Base-by-base conservation (phyloP, 1,284 basidiomycete species). In the Ganoderma boninense region DNA sequence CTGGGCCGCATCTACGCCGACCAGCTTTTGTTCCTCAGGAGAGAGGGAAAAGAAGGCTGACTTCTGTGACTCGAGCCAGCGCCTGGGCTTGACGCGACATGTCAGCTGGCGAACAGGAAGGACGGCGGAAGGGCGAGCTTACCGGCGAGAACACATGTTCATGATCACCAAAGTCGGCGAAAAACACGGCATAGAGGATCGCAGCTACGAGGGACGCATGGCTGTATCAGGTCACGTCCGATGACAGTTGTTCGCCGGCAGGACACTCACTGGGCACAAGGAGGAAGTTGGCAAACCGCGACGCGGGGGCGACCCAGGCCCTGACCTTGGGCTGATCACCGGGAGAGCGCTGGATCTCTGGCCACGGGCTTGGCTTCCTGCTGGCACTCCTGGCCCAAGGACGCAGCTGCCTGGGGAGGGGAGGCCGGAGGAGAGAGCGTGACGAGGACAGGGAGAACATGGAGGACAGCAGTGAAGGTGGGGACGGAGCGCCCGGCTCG, bases 81-180 rank as follows among this genome's bases (percentile, higher is more conserved):
- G 73, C 52, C 81, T 76, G 35, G 81, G 77, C 81, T 82, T 60
- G 59, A 38, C 62, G 64, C 64, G 63, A 43, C 62, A 54, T 63
- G 16, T 62, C 42, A 66, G 69, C 60, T 57, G 44, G 62, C n/a
- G 65, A 52, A 65, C 18, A 38, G 54, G 16, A 57, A 40, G 26
- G 32, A 62, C 40, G n/a, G 59, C 56, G 65, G 13, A 38, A 18
- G 44, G 64, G 26, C n/a, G 60, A 43, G 84, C 89, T 75, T 73
- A 92, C 91, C 23, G 90, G 89, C 79, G 85, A 86, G 79, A 92
- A 92, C 44, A 92, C 89, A 77, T 92, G 91, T 43, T 92, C 91
- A 64, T 83, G 81, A 35, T 90, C 88, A 4, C 91, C 91, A 79
- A 89, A 92, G 77, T 92, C 90, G 64, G 87, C 86, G 64, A 89